Conservation (phyloP, 1,139 yeast species). For the Yamadazyma pseudoaaseri region DNA sequence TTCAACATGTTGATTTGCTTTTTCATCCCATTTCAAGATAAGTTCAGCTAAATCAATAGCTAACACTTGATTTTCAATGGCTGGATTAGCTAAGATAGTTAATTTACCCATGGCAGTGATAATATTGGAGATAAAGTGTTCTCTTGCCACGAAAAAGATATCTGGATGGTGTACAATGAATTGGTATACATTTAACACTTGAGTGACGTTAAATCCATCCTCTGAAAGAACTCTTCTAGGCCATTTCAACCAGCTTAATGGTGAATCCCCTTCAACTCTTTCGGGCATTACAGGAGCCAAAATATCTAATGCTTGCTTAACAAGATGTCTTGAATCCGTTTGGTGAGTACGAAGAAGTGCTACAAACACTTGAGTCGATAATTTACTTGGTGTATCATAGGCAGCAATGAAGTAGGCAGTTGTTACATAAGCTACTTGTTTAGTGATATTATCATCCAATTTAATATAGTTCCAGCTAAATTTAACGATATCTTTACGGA, state of each 20-base stretch:
- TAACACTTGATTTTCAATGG: constrained; percentile 75
- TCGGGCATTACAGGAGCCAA: constrained; percentile 86
- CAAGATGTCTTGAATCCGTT: constrained; percentile 79
- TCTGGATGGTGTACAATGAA: constrained; percentile 86
- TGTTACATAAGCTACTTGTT: constrained; percentile 90
- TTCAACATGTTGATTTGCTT: constrained; percentile 21
- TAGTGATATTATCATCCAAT: constrained; percentile 83
- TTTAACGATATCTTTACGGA: constrained; percentile 83
- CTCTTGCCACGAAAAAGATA: constrained; percentile 81
- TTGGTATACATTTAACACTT: constrained; percentile 85
- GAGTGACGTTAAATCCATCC: constrained; percentile 80
- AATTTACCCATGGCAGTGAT: constrained; percentile 95
- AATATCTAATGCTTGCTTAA: constrained; percentile 82
- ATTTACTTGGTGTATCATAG: constrained; percentile 85
- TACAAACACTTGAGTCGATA: constrained; percentile 90
- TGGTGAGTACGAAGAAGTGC: constrained; percentile 85
- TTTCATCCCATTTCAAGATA: constrained; percentile 81
- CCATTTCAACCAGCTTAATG: constrained; percentile 88
- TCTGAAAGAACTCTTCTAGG: constrained; percentile 91
- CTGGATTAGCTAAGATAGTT: constrained; percentile 77
- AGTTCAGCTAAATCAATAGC: constrained; percentile 90
- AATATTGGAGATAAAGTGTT: constrained; percentile 83
- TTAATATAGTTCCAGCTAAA: constrained; percentile 94
- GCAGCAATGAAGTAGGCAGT: constrained; percentile 84
- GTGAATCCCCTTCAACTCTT: constrained; percentile 60